Percentiles rank a stretch among this genome's conserved stretches.
These are phyloP conservation scores for Passiflora organensis DNA, from an alignment of 345 rosid species.

Conservation along the genomic window DNA sequence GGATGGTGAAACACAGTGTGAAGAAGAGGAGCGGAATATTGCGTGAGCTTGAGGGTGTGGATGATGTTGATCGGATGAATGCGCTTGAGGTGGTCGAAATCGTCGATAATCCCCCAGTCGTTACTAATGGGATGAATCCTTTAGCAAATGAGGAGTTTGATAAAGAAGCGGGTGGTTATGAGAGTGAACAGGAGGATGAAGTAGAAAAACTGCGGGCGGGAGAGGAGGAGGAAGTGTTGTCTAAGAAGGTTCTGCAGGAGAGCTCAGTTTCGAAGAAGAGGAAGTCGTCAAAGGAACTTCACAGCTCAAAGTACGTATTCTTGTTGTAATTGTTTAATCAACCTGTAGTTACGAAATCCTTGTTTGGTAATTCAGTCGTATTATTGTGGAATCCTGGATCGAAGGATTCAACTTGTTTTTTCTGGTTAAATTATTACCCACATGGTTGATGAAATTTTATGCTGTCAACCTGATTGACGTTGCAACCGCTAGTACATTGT, in stretches of 20 bases:
- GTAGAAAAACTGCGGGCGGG: conserved; percentile 15
- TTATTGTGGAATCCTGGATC: too few relatives aligned
- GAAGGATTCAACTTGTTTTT: too few relatives aligned
- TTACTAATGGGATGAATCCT: conserved; percentile 32
- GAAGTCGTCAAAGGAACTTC: conserved; percentile 52
- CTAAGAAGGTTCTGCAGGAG: conserved; percentile 31
- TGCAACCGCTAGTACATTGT: too few relatives aligned
- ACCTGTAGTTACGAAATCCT: not conserved
- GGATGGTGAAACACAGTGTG: conserved; percentile 39
- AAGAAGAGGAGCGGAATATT: conserved; percentile 39
- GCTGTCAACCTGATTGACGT: too few relatives aligned
- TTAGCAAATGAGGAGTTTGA: conserved; percentile 65
- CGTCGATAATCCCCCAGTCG: conserved; percentile 32
- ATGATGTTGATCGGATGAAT: conserved; percentile 25
- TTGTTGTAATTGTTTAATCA: too few relatives aligned
- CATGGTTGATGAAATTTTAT: too few relatives aligned
- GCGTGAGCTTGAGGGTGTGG: conserved; percentile 25
- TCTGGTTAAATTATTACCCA: too few relatives aligned
- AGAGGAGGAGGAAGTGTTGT: conserved; percentile 13
- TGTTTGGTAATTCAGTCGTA: not conserved
- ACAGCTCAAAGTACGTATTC: conserved; percentile 54
- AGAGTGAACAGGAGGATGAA: conserved; percentile 57
- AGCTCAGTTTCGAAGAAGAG: conserved; percentile 56
- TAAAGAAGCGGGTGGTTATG: conserved; percentile 55
- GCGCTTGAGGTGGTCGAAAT: conserved; percentile 29